A percentile compares a stretch with the other conserved stretches of the same genome.
phyloP scores from a whole-genome alignment of 345 rosid genomes.

The Ceriops decandra region DNA sequence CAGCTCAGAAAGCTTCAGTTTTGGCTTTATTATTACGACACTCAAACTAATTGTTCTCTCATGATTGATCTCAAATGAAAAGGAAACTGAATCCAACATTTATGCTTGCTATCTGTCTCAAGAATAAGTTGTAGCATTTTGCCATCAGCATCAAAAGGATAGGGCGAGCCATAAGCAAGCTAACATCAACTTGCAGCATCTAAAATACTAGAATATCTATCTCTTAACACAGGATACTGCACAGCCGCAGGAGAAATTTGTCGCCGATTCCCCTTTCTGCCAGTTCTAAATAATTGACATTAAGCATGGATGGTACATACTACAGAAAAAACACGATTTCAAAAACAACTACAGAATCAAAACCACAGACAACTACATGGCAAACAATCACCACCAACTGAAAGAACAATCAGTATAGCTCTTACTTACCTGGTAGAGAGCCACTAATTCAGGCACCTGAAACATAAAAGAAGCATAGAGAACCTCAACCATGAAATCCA shows the following conservation, averaged over 20 bases:
- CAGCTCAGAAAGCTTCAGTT: not conserved
- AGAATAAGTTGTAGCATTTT: not conserved
- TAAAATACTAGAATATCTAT: not conserved
- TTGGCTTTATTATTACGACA: not conserved
- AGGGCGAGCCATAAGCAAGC: too few relatives aligned
- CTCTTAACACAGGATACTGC: not conserved
- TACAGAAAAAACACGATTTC: not conserved
- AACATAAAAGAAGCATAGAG: slow-evolving; percentile 69
- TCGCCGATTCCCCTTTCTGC: too few relatives aligned
- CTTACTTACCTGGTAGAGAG: slow-evolving; percentile 58
- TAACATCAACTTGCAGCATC: too few relatives aligned
- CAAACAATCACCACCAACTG: not conserved
- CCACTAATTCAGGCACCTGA: slow-evolving; percentile 53
- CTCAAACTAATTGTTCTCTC: not conserved
- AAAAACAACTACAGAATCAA: not conserved
- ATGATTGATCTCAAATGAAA: not conserved
- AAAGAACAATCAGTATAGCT: not conserved
- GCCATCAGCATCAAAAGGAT: not conserved
- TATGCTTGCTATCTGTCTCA: not conserved
- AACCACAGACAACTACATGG: not conserved
- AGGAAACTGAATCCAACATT: not conserved
- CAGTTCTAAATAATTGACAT: too few relatives aligned
- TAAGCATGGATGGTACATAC: too few relatives aligned
- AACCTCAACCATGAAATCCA: slow-evolving; percentile 62
- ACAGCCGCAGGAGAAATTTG: too few relatives aligned